Conservation (phyloP, 345 rosid genomes). For the Ailanthus altissimus region DNA sequence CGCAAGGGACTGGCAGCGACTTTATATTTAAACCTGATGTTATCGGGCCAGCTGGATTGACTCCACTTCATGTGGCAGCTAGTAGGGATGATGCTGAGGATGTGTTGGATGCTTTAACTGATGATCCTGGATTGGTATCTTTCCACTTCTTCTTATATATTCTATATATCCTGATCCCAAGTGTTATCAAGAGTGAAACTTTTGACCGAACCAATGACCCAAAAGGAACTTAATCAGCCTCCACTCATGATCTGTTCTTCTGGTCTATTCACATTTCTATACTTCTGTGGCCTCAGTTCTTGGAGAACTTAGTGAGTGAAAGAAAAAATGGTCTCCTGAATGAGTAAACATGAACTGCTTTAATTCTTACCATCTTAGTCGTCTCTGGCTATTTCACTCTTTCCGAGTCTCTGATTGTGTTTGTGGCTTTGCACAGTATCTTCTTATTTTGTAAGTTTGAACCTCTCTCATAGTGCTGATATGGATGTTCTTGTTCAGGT, state of each 20-base stretch:
- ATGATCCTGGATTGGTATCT: constrained; percentile 64
- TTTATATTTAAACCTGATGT: constrained; percentile 51
- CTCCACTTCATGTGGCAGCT: constrained; percentile 78
- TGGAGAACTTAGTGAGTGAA: neutral
- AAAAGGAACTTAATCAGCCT: neutral
- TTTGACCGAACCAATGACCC: neutral
- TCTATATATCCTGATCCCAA: neutral
- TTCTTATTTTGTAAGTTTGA: neutral
- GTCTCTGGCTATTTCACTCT: neutral
- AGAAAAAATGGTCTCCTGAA: neutral
- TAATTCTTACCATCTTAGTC: no score
- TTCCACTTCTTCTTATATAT: neutral
- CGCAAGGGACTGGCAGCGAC: constrained; percentile 17
- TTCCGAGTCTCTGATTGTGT: neutral
- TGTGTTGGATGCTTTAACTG: constrained; percentile 62
- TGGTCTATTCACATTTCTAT: neutral
- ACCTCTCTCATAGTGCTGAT: constrained; percentile 15
- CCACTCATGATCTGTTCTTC: neutral
- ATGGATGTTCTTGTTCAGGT: constrained; percentile 41
- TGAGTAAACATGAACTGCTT: neutral
- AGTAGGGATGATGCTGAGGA: constrained; percentile 54
- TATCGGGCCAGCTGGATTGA: constrained; percentile 62
- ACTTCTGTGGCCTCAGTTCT: neutral
- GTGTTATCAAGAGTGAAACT: neutral
- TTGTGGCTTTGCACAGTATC: neutral